Evolutionary conservation across 1,284 basidiomycete genomes (phyloP), one percentile per base, ranked within the genome.

Genomic region (Leccinum olivaceoglutinosum): DNA sequence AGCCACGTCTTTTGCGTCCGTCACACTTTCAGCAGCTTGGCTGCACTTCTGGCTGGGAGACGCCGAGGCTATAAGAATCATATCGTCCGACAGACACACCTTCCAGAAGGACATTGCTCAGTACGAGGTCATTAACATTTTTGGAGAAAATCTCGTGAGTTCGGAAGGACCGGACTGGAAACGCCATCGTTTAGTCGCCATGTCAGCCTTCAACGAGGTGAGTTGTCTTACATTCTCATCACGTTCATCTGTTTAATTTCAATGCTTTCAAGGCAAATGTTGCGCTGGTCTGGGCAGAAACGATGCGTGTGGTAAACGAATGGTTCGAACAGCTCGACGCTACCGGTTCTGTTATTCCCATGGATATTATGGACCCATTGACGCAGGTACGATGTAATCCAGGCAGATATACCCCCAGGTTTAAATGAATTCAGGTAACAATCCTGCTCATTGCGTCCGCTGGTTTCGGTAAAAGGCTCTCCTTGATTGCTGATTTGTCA

Each of bases 271-370:
- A 81, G 80, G 73, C 75, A 16, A 82, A 82, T 39, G 76, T 80
- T 61, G 76, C 75, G 5, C 71, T 81, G 3, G 80, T 82, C 11
- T 82, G 79, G 80, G 66, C 68, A 5, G 78, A 82, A 65, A 74
- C 79, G 0, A 73, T 77, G 5, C 74, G 76, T 5, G 71, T 82
- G 5, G 66, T 78, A n/a, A 68, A 77, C 18, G 78, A 81, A 64
- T 82, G 82, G 79, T 79, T 82, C 62, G 68, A 73, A 12, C 68
- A 78, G 29, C 70, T 82, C 39, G 74, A 79, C 16, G 14, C n/a
- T 8, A 1, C 18, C 16, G 68, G 66, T 32, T 25, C 63, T 56
- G 60, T 71, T 34, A 60, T 62, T 49, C 21, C 69, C 8, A 59
- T 80, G 7, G 74, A 80, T 63, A 62, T 77, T 7, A 29, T 70